Conservation (phyloP, 495 filamentous ascomycete species). For the Penicillium canariense region DNA sequence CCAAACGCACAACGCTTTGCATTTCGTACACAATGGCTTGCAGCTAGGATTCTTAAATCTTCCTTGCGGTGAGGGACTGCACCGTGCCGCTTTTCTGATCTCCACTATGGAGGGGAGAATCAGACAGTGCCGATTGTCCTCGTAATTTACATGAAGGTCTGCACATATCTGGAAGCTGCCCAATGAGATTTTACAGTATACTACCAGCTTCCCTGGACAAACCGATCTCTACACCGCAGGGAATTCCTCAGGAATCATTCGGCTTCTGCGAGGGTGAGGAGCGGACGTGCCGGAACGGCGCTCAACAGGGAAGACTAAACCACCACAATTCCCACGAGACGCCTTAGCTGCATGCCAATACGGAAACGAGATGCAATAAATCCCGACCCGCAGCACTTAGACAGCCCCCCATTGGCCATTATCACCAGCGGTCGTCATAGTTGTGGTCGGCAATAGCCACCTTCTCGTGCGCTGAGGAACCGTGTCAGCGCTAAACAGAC, state of each 20-base stretch:
- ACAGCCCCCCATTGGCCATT: neutral
- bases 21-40: neutral
- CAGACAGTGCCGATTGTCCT: neutral
- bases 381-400: neutral
- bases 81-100: neutral
- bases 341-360: neutral
- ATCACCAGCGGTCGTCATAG: neutral
- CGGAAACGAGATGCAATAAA: neutral
- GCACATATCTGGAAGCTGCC: no score
- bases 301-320: no score
- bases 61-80: neutral
- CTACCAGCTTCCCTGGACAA: no score
- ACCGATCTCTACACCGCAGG: no score
- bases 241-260: no score
- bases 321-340: no score
- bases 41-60: neutral
- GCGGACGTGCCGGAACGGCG: no score
- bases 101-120: neutral
- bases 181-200: no score
- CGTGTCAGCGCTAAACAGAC: neutral
- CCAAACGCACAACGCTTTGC: neutral
- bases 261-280: no score
- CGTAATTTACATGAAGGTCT: neutral
- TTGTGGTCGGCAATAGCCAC: neutral
- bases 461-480: neutral